These are phyloP conservation scores for Triticum dicoccoides DNA, from an alignment of 176 grass and related monocot genomes.

Conservation along the genomic window DNA sequence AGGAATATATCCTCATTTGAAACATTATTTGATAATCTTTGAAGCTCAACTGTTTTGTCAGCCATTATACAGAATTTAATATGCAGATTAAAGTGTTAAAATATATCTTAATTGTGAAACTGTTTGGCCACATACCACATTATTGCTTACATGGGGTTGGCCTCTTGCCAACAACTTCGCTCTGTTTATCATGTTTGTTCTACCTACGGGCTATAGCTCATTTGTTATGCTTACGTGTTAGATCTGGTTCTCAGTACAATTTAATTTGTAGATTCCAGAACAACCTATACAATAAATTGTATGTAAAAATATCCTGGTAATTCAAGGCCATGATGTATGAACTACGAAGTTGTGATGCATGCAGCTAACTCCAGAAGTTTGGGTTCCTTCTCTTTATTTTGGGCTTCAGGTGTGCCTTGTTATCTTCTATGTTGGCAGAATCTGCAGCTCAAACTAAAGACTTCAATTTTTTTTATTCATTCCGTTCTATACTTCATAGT, in stretches of 20 bases:
- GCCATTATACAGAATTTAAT: background rate
- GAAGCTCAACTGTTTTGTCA: background rate
- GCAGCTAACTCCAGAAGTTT: background rate
- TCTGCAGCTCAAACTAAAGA: background rate
- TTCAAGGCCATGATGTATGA: conserved; percentile 15
- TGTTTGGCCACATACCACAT: background rate
- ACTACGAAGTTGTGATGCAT: background rate
- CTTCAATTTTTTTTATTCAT: background rate
- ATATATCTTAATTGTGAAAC: background rate
- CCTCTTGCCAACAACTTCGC: background rate
- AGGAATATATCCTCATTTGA: background rate
- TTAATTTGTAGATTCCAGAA: background rate
- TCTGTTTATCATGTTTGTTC: background rate
- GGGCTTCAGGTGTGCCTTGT: background rate
- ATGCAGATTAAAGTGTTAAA: background rate
- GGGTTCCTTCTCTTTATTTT: background rate
- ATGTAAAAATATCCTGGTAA: background rate
- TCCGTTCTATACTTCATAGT: conserved; percentile 2
- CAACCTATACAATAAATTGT: background rate
- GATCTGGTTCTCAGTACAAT: background rate
- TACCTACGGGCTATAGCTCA: background rate
- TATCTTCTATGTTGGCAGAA: background rate
- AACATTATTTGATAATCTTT: background rate
- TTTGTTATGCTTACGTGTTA: background rate
- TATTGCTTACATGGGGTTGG: background rate